These are phyloP conservation scores for Dendrothele bispora DNA, from an alignment of 768 basidiomycete genomes.

Conservation along the genomic window DNA sequence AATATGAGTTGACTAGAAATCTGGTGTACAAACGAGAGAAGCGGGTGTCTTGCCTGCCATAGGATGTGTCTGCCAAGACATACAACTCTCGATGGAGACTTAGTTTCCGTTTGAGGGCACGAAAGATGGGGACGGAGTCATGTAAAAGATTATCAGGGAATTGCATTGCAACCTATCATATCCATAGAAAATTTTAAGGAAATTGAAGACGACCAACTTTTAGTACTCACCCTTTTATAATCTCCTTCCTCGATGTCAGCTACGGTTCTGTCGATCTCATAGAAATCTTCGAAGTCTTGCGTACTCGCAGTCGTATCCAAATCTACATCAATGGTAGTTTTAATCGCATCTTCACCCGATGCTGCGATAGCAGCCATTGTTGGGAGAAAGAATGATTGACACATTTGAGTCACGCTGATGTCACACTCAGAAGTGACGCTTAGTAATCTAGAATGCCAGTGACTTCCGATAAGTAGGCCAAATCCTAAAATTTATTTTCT, in stretches of 20 bases:
- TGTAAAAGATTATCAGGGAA: conserved; percentile 93
- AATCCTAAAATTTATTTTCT: no score
- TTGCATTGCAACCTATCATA: conserved; percentile 77
- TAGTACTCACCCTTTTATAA: conserved; percentile 64
- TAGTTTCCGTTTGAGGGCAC: conserved; percentile 54
- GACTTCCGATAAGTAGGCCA: no score
- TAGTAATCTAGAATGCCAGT: no score
- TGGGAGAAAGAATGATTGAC: no score
- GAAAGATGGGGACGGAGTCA: conserved; percentile 83
- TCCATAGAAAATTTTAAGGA: background rate
- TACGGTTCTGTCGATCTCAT: conserved; percentile 72
- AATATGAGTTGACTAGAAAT: background rate
- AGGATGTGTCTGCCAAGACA: conserved; percentile 96
- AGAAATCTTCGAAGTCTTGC: conserved; percentile 59
- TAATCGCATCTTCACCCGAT: conserved; percentile 65
- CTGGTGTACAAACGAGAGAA: background rate
- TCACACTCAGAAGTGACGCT: no score
- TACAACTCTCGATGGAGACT: conserved; percentile 62
- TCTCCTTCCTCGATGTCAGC: conserved; percentile 56
- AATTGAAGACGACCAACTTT: background rate
- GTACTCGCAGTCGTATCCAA: conserved; percentile 34
- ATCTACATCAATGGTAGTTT: conserved; percentile 49
- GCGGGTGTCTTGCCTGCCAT: conserved; percentile 81
- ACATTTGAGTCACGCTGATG: no score
- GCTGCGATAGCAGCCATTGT: conserved; percentile 54